Evolutionary conservation across 2,329 filamentous ascomycete genomes (phyloP).

Genomic region (Purpureocillium lavendulum): DNA sequence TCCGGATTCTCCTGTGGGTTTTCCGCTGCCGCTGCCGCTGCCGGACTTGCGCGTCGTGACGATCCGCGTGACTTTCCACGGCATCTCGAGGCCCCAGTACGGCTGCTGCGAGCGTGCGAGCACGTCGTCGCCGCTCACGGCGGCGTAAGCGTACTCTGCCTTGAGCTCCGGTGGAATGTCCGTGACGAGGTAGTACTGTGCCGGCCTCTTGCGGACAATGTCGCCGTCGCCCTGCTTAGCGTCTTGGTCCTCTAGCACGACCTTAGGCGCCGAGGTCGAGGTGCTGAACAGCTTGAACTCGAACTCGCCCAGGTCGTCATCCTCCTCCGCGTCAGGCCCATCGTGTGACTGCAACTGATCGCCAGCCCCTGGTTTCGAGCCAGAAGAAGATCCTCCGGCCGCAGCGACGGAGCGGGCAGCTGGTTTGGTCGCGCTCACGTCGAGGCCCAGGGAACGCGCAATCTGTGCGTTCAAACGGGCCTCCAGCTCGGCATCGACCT

Average conservation of each 20-base stretch:
- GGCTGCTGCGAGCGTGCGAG: constrained; percentile 30
- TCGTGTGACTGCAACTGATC: constrained; percentile 14
- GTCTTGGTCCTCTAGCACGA: constrained; percentile 39
- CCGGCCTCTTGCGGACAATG: constrained; percentile 27
- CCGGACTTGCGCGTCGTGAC: constrained; percentile 17
- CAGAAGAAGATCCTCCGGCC: no score
- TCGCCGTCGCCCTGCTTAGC: constrained; percentile 27
- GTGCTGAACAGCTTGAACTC: constrained; percentile 51
- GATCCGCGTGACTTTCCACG: constrained; percentile 48
- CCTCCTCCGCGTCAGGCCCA: neutral
- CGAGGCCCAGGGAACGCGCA: constrained; percentile 35
- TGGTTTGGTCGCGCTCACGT: constrained; percentile 10
- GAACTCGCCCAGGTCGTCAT: constrained; percentile 32
- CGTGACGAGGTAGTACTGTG: constrained; percentile 39
- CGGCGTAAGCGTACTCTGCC: constrained; percentile 32
- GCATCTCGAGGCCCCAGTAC: constrained; percentile 51
- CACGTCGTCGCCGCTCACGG: constrained; percentile 45
- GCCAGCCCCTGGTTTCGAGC: constrained; percentile 8
- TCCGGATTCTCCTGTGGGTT: neutral
- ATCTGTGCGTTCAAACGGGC: constrained; percentile 39
- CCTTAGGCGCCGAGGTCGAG: constrained; percentile 34
- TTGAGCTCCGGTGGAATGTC: constrained; percentile 26
- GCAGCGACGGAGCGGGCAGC: neutral
- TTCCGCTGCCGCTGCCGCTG: constrained; percentile 6
- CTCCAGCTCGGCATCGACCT: constrained; percentile 28